These are phyloP conservation scores for Polytrichum formosum DNA, from an alignment of 225 moss, liverwort and hornwort genomes.

Conservation along the genomic window DNA sequence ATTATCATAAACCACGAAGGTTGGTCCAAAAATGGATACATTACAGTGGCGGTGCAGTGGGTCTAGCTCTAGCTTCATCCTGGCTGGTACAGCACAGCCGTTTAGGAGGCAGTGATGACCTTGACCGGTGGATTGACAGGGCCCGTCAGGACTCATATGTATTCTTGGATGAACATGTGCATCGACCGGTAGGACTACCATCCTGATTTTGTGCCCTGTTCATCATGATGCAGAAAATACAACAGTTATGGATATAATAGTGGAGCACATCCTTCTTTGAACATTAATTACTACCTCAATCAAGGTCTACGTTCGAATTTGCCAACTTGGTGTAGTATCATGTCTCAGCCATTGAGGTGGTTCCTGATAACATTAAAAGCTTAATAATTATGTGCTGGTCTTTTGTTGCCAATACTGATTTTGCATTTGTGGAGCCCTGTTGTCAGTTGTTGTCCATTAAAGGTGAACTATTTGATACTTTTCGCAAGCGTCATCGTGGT, in stretches of 20 bases:
- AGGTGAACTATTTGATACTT: slow-evolving; percentile 91
- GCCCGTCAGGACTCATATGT: slow-evolving; percentile 52
- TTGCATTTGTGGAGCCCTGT: neutral
- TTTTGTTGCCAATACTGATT: neutral
- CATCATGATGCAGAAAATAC: no score
- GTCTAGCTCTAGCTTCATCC: slow-evolving; percentile 52
- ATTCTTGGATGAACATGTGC: slow-evolving; percentile 75
- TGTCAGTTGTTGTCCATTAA: slow-evolving; percentile 85
- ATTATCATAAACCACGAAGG: slow-evolving; percentile 64
- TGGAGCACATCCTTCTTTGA: no score
- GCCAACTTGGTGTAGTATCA: no score
- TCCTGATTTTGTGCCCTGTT: no score
- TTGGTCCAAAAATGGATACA: slow-evolving; percentile 73
- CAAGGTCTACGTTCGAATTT: no score
- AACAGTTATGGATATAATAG: no score
- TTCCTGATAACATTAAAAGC: no score
- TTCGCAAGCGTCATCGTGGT: slow-evolving; percentile 68
- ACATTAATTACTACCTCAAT: no score
- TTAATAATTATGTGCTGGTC: no score
- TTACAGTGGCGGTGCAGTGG: slow-evolving; percentile 68
- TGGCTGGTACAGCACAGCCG: slow-evolving; percentile 87
- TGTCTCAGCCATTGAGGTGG: no score
- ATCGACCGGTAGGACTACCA: slow-evolving; percentile 65
- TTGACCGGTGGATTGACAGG: slow-evolving; percentile 72
- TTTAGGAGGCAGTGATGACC: slow-evolving; percentile 81